Evolutionary conservation across 2,329 filamentous ascomycete species (phyloP), one percentile per base, ranked within the genome.

Genomic region (Fusarium cyanostomum): DNA sequence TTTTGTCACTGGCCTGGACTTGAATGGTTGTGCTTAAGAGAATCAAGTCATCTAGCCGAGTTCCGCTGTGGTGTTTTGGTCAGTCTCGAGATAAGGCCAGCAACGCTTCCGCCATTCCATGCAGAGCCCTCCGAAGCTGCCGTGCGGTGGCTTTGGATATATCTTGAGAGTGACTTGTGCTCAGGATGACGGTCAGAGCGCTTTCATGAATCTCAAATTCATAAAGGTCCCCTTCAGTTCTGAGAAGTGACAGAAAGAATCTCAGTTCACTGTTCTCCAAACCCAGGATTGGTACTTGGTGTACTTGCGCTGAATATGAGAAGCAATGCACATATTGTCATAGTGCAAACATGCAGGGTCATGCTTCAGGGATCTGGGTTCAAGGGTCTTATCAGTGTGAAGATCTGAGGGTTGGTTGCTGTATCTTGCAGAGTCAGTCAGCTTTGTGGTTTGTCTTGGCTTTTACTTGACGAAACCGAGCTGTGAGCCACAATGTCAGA

Each of bases 311-410:
- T 11, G 11, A 7, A 9, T n/a, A 21, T 15, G 21, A 13, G 24
- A 24, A 8, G 12, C 8, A 15, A 59, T 59, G 54, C 53, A 34
- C 42, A 51, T 41, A 34, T 31, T 57, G 56, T 39, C 42, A 51
- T 41, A 34, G 35, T 57, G 56, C 35, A 34, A 49, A 35, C 31
- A 61, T 42, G 48, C 61, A 65, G 61, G 56, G 61, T 54, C 42
- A 48, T 46, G 35, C 24, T 35, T 27, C 53, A 65, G 54, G 65
- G 55, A 63, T 59, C 56, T 54, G 52, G 51, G 41, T 39, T 42
- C 63, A 58, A 31, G 62, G 56, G 56, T 48, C 67, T 69, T 69
- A 69, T 69, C 67, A 67, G 52, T 49, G 42, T 9, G n/a, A 46
- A 44, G 41, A 58, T 53, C 52, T 39, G 57, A 57, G 48, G 57